phyloP scores from a whole-genome alignment of 768 basidiomycete species.

The Fistulinella prunicolor region DNA sequence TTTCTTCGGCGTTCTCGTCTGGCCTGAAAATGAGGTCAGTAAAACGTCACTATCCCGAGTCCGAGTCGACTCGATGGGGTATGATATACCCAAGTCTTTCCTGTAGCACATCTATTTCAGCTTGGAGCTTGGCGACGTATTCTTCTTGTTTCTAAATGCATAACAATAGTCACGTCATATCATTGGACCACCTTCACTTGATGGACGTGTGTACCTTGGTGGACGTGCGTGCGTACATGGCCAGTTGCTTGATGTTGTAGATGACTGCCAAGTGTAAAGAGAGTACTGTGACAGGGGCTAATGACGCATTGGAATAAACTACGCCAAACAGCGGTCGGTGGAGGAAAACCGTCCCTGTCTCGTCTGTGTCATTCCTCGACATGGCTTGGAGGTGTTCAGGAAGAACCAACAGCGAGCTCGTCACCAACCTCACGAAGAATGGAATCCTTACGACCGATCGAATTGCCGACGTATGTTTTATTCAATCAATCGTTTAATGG shows the following conservation, averaged over 20 bases:
- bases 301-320: constrained; percentile 7
- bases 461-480: constrained; percentile 50
- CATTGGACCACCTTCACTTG: neutral
- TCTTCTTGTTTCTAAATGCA: constrained; percentile 53
- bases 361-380: no score
- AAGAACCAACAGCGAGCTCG: constrained; percentile 64
- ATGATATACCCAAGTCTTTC: constrained; percentile 44
- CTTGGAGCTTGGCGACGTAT: constrained; percentile 44
- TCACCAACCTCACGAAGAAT: constrained; percentile 57
- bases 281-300: constrained; percentile 4
- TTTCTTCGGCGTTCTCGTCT: constrained; percentile 49
- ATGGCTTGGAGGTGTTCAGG: constrained; percentile 89
- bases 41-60: no score
- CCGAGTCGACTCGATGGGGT: no score
- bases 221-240: constrained; percentile 31
- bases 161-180: no score
- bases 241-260: no score
- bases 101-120: constrained; percentile 48
- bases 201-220: constrained; percentile 22
- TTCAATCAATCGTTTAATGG: neutral
- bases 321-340: constrained; percentile 19
- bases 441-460: constrained; percentile 55
- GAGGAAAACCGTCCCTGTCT: no score
- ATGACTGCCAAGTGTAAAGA: no score
- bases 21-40: no score